Evolutionary conservation across 768 basidiomycete species (phyloP).

Genomic region (Leccinum variicolor): DNA sequence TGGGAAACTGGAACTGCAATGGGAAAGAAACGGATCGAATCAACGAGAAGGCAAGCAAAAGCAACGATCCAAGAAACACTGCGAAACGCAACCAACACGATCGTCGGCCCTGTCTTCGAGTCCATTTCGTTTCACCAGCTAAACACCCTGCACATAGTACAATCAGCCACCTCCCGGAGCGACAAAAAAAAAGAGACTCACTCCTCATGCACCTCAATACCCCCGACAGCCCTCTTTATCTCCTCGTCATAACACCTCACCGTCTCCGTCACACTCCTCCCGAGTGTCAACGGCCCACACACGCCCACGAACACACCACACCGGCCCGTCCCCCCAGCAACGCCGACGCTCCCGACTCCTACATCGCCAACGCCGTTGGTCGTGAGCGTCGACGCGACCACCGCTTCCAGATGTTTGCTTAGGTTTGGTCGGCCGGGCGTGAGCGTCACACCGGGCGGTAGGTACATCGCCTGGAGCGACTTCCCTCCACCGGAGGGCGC

Average conservation of each 20-base stretch:
- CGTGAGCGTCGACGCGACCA: conserved; percentile 39
- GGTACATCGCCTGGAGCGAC: conserved; percentile 26
- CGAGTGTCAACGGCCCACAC: conserved; percentile 39
- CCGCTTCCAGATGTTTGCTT: conserved; percentile 40
- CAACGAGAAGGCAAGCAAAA: too few species aligned
- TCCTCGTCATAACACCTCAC: conserved; percentile 20
- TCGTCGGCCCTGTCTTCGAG: not conserved
- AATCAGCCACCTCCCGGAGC: not conserved
- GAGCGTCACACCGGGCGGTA: conserved; percentile 42
- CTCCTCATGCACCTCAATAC: not conserved
- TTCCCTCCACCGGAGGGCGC: conserved; percentile 18
- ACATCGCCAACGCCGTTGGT: conserved; percentile 5
- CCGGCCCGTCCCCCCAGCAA: conserved; percentile 21
- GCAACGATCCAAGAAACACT: too few species aligned
- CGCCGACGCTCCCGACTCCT: not conserved
- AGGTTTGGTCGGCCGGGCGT: conserved; percentile 53
- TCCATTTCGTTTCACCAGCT: not conserved
- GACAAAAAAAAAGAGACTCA: not conserved
- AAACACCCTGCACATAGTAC: not conserved
- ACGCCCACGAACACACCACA: conserved; percentile 41
- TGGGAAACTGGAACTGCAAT: too few species aligned
- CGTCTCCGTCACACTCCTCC: conserved; percentile 27
- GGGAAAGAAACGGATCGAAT: too few species aligned
- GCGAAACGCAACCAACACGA: too few species aligned
- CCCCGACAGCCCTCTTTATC: not conserved